These are phyloP conservation scores for Cryptococcus sp. DNA, from an alignment of 1,284 basidiomycete species.

Conservation along the genomic window DNA sequence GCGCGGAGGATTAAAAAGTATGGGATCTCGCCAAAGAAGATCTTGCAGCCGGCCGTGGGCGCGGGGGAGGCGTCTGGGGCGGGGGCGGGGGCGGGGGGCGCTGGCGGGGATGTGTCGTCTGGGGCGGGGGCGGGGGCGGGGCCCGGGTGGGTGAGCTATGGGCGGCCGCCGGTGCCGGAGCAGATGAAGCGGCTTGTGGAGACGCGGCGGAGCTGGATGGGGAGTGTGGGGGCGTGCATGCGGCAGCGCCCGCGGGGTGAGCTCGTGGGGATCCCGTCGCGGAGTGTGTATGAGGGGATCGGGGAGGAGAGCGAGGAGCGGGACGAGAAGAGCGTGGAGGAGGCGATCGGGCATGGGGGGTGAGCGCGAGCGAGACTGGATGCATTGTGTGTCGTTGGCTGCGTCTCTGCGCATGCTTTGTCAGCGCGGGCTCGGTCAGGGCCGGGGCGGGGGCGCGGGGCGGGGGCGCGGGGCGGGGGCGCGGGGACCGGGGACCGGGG, in stretches of 20 bases:
- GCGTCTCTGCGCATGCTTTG: too few relatives aligned
- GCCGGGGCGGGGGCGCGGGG: too few relatives aligned
- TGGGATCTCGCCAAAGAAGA: conserved; percentile 65
- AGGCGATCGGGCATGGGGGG: conserved; percentile 32
- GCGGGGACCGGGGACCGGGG: too few relatives aligned
- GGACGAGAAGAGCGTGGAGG: conserved; percentile 48
- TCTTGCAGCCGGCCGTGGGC: conserved; percentile 51
- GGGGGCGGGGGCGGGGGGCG: too few relatives aligned
- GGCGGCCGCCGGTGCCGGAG: conserved; percentile 63
- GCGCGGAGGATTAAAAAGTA: conserved; percentile 51
- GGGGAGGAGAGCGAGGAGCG: conserved; percentile 55
- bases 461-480: too few relatives aligned
- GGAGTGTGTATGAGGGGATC: conserved; percentile 69
- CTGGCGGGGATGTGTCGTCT: too few relatives aligned
- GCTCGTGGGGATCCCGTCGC: conserved; percentile 68
- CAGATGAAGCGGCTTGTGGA: conserved; percentile 66
- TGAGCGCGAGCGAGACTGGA: conserved; percentile 29
- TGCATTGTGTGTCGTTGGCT: too few relatives aligned
- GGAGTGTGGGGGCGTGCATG: conserved; percentile 65
- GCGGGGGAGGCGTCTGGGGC: conserved; percentile 25
- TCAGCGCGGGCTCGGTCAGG: too few relatives aligned
- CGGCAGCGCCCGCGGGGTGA: conserved; percentile 61
- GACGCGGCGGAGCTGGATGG: conserved; percentile 69
- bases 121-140: too few relatives aligned
- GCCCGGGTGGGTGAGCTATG: neutral